Conservation (phyloP, 129 eudicot species). For the Smallanthus sonchifolius region DNA sequence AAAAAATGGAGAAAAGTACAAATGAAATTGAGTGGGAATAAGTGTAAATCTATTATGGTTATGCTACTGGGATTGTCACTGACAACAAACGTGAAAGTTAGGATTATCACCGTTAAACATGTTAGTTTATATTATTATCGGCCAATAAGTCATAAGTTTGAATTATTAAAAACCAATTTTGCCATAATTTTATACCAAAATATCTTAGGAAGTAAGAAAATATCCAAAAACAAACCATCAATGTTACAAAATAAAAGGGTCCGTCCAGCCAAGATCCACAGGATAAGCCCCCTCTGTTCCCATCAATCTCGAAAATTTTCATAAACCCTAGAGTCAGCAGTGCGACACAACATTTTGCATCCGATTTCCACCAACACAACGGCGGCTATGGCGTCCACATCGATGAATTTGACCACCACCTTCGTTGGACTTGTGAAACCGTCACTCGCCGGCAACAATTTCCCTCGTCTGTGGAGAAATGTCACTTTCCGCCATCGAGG, state of each 20-base stretch:
- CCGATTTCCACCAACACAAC: neutral
- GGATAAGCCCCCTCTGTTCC: constrained; percentile 9
- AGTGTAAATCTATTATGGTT: too few relatives aligned
- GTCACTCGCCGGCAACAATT: constrained; percentile 20
- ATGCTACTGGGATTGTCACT: too few relatives aligned
- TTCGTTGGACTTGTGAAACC: constrained; percentile 47
- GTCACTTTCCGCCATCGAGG: constrained; percentile 18
- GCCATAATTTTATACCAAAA: neutral
- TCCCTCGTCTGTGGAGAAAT: constrained; percentile 29
- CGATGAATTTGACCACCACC: constrained; percentile 58
- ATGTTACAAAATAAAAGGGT: neutral
- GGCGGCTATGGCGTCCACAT: constrained; percentile 54
- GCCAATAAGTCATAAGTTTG: too few relatives aligned
- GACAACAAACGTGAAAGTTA: too few relatives aligned
- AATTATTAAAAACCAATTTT: too few relatives aligned
- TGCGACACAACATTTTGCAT: neutral
- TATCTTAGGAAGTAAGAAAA: neutral
- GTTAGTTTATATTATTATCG: too few relatives aligned
- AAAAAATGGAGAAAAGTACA: too few relatives aligned
- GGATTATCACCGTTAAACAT: too few relatives aligned
- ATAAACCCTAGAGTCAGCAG: constrained; percentile 20
- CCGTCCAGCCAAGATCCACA: neutral
- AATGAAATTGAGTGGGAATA: too few relatives aligned
- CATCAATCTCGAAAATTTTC: neutral
- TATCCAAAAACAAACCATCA: neutral